Evolutionary conservation across 2,329 filamentous ascomycete genomes (phyloP).

Genomic region (Neonectria coccinea): DNA sequence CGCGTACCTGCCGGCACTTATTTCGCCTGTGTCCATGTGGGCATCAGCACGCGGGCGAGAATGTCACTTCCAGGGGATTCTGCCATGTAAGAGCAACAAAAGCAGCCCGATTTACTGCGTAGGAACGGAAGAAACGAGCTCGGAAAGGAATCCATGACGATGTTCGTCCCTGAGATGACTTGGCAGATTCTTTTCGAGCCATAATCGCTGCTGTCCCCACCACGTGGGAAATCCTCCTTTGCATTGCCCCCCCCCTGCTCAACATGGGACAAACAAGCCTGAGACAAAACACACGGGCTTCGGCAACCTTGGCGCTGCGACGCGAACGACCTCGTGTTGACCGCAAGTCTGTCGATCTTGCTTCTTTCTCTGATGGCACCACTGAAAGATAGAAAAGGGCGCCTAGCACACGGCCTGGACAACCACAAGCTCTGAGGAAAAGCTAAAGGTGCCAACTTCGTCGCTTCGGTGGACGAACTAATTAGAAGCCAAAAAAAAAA

Average conservation of each 20-base stretch:
- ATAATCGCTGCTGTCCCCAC: neutral
- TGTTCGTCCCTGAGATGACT: neutral
- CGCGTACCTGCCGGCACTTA: constrained; percentile 13
- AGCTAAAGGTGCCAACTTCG: neutral
- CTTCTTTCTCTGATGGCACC: neutral
- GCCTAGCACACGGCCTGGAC: neutral
- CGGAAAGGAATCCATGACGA: neutral
- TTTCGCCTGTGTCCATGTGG: constrained; percentile 18
- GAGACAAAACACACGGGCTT: neutral
- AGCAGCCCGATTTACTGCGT: neutral
- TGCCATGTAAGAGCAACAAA: neutral
- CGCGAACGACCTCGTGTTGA: neutral
- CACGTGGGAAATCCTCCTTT: constrained; percentile 20
- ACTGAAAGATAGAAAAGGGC: neutral
- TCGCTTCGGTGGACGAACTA: neutral
- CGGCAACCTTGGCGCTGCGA: neutral
- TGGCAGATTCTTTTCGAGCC: neutral
- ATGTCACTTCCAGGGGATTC: neutral
- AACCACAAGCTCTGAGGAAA: neutral
- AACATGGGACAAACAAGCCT: constrained; percentile 1
- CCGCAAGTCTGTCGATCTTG: constrained; percentile 1
- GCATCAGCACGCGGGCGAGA: neutral
- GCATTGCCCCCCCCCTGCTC: constrained; percentile 15
- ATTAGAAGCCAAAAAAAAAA: neutral
- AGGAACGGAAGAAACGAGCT: neutral